These are phyloP conservation scores for Aspergillus cavernicola DNA, from an alignment of 495 filamentous ascomycete species.

Conservation along the genomic window DNA sequence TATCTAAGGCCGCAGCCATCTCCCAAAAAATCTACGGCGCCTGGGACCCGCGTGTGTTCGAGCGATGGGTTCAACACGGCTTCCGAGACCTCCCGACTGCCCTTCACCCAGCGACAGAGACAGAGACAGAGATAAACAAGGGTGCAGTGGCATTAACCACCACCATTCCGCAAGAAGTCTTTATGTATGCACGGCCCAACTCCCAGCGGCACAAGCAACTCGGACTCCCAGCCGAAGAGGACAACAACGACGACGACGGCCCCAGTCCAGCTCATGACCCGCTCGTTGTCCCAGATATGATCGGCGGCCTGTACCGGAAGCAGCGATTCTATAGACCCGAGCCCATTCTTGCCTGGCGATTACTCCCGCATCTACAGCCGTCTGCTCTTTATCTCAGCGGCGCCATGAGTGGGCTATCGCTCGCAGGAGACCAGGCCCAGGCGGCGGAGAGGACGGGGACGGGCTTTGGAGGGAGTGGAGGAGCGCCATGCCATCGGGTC, in stretches of 20 bases:
- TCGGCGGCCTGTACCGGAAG: background rate
- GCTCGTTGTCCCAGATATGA: conserved; percentile 1
- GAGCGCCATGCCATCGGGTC: background rate
- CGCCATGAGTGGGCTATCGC: no score
- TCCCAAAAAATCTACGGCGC: background rate
- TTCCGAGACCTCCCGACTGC: background rate
- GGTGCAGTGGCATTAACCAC: conserved; percentile 2
- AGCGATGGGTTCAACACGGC: conserved; percentile 6
- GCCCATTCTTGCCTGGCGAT: conserved; percentile 51
- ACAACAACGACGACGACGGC: no score
- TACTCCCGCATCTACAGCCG: conserved; percentile 55
- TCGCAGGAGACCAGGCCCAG: no score
- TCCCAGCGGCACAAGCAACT: background rate
- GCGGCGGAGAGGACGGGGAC: no score
- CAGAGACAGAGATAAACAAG: background rate
- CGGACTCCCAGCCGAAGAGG: background rate
- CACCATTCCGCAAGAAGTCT: conserved; percentile 2
- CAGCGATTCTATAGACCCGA: conserved; percentile 40
- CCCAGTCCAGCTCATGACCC: background rate
- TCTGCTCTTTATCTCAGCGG: conserved; percentile 6
- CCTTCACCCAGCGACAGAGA: background rate
- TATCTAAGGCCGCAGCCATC: background rate
- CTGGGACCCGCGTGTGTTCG: conserved; percentile 6
- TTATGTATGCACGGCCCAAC: background rate
- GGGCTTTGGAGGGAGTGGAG: background rate